Percentiles rank a stretch among this genome's conserved stretches.
Evolutionary conservation across 257 asterid species (phyloP).

Genomic region (Scutellaria barbata): DNA sequence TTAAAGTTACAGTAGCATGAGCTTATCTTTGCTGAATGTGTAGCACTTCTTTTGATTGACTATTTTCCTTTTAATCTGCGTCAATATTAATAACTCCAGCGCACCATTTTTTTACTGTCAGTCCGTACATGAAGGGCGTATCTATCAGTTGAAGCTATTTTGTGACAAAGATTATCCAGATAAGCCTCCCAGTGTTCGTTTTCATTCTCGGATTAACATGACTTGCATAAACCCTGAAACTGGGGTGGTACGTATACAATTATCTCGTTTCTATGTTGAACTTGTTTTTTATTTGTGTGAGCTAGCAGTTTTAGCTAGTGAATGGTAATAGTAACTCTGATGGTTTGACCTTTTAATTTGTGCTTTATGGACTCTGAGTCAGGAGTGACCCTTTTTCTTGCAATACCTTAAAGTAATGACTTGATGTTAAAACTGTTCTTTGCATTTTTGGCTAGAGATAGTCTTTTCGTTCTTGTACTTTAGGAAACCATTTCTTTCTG

Average conservation of each 20-base stretch:
- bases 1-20: background rate
- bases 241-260: constrained; percentile 65
- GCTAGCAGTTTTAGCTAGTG: constrained; percentile 4
- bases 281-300: background rate
- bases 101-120: constrained; percentile 35
- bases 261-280: background rate
- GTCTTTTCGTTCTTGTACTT: background rate
- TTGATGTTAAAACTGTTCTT: background rate
- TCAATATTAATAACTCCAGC: background rate
- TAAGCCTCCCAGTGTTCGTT: constrained; percentile 90
- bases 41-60: background rate
- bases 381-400: too few relatives aligned
- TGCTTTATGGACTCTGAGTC: background rate
- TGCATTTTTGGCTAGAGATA: background rate
- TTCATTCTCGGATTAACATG: constrained; percentile 86
- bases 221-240: constrained; percentile 77
- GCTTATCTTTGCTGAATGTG: constrained; percentile 2
- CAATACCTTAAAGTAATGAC: background rate
- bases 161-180: constrained; percentile 96
- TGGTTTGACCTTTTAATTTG: background rate
- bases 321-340: constrained; percentile 11
- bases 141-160: constrained; percentile 83
- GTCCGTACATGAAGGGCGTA: constrained; percentile 94
- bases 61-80: background rate
- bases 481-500: background rate